Evolutionary conservation across 2,329 filamentous ascomycete species (phyloP).

Genomic region (Epichloe elymi): DNA sequence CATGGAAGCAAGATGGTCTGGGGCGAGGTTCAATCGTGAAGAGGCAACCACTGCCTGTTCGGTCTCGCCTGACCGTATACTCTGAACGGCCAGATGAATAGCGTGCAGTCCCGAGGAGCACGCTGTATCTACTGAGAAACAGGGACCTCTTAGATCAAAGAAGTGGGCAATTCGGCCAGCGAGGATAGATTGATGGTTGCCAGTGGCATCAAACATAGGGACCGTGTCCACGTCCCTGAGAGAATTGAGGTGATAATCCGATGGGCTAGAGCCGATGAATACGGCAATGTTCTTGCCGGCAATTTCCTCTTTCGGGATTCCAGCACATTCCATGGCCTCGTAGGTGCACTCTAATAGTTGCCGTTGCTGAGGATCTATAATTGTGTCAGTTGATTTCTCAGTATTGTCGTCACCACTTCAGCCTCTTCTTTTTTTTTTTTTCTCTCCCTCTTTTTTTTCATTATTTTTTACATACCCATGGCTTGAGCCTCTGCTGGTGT

Average conservation of each 20-base stretch:
- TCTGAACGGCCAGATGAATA: constrained; percentile 36
- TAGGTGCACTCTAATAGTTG: constrained; percentile 39
- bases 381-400: neutral
- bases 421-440: neutral
- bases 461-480: constrained; percentile 27
- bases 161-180: constrained; percentile 42
- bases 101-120: constrained; percentile 39
- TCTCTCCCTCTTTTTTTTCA: too few relatives aligned
- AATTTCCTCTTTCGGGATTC: constrained; percentile 32
- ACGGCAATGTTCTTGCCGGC: constrained; percentile 36
- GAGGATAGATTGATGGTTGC: constrained; percentile 36
- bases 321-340: constrained; percentile 40
- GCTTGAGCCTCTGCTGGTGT: constrained; percentile 35
- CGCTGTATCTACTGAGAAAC: constrained; percentile 37
- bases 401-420: neutral
- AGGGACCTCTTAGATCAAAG: constrained; percentile 40
- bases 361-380: constrained; percentile 37
- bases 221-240: constrained; percentile 31
- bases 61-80: constrained; percentile 32
- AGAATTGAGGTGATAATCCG: constrained; percentile 34
- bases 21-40: constrained; percentile 33
- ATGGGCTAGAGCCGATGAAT: constrained; percentile 33
- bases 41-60: constrained; percentile 33
- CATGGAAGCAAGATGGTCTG: constrained; percentile 23
- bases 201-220: constrained; percentile 39